phyloP scores from a whole-genome alignment of 768 basidiomycete species.

The Kondoa subrosea region DNA sequence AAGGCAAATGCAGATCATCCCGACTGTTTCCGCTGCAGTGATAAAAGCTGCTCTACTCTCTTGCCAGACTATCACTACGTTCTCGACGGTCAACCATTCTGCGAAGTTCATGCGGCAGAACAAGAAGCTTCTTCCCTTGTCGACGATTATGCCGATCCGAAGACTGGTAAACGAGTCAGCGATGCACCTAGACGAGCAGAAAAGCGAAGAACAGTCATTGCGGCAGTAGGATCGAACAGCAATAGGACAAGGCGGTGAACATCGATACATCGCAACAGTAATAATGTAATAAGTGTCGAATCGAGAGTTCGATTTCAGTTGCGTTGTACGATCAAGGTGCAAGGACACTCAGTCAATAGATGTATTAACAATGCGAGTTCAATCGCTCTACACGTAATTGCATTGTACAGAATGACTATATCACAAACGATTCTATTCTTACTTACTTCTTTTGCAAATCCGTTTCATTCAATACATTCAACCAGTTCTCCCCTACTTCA shows the following conservation, averaged over 20 bases:
- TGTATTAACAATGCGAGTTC: no score
- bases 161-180: no score
- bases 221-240: not conserved
- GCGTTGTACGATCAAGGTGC: no score
- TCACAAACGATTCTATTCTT: not conserved
- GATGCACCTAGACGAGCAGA: conserved; percentile 7
- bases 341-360: no score
- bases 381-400: not conserved
- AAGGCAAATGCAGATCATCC: conserved; percentile 23
- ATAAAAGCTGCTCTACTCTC: conserved; percentile 15
- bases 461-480: not conserved
- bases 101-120: conserved; percentile 22
- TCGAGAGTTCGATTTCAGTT: no score
- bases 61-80: conserved; percentile 27
- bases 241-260: not conserved
- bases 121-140: not conserved
- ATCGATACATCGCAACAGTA: not conserved
- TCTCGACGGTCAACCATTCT: conserved; percentile 24
- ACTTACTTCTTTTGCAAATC: not conserved
- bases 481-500: conserved; percentile 8
- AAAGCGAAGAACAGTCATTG: conserved; percentile 17
- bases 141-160: not conserved
- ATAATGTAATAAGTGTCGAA: not conserved
- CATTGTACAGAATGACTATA: not conserved
- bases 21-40: conserved; percentile 24